Percentiles rank a stretch among this genome's conserved stretches.
phyloP scores from a whole-genome alignment of 1,284 basidiomycete genomes.

The Anthracocystis panici-leucophaei region DNA sequence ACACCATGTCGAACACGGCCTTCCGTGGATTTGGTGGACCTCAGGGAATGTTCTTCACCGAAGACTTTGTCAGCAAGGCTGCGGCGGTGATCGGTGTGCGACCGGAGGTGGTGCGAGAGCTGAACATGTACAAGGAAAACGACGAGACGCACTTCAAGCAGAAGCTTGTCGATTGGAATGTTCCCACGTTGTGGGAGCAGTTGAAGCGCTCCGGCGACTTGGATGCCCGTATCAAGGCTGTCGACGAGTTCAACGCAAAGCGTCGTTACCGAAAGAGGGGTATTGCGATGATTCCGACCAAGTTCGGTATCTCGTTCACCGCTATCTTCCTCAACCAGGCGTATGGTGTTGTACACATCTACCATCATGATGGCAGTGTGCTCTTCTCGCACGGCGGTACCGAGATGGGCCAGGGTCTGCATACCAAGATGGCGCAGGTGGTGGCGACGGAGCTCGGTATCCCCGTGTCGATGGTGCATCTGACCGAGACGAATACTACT shows the following conservation, averaged over 20 bases:
- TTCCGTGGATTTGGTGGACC: slow-evolving; percentile 70
- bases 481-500: slow-evolving; percentile 65
- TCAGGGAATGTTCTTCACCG: slow-evolving; percentile 69
- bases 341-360: slow-evolving; percentile 68
- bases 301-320: slow-evolving; percentile 69
- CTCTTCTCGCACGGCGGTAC: slow-evolving; percentile 67
- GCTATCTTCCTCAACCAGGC: slow-evolving; percentile 70
- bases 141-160: slow-evolving; percentile 69
- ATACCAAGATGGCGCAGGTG: slow-evolving; percentile 69
- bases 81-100: slow-evolving; percentile 66
- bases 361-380: slow-evolving; percentile 67
- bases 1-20: slow-evolving; percentile 70
- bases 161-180: slow-evolving; percentile 69
- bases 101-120: slow-evolving; percentile 66
- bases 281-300: slow-evolving; percentile 67
- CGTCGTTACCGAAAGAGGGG: slow-evolving; percentile 69
- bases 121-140: slow-evolving; percentile 69
- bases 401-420: slow-evolving; percentile 67
- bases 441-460: slow-evolving; percentile 69
- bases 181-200: slow-evolving; percentile 67
- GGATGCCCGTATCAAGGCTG: slow-evolving; percentile 56
- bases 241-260: slow-evolving; percentile 67
- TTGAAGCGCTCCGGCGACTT: slow-evolving; percentile 59
- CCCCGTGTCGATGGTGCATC: slow-evolving; percentile 61
- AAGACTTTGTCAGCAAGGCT: slow-evolving; percentile 66